These are phyloP conservation scores for Cladorrhinum sp. DNA, from an alignment of 2,329 filamentous ascomycete genomes.

Conservation along the genomic window DNA sequence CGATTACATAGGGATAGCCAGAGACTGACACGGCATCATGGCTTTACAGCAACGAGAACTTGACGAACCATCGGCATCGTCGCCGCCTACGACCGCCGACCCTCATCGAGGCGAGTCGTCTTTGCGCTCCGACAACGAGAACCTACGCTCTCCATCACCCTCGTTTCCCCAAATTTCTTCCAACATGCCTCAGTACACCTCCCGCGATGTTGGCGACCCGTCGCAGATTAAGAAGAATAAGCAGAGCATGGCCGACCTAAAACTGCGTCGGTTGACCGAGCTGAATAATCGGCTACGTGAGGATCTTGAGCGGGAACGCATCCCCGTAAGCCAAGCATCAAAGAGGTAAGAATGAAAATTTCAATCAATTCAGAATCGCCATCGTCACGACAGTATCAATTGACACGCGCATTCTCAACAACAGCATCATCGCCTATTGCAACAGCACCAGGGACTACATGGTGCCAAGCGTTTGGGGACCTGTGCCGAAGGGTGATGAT, in stretches of 20 bases:
- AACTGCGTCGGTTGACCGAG: conserved; percentile 92
- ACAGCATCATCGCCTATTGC: conserved; percentile 94
- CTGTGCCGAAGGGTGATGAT: conserved; percentile 91
- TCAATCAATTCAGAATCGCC: background rate
- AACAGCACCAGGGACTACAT: conserved; percentile 98
- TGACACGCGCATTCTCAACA: conserved; percentile 8
- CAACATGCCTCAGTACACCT: conserved; percentile 65
- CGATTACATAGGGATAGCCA: background rate
- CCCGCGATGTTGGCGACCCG: conserved; percentile 64
- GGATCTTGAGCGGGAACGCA: conserved; percentile 90
- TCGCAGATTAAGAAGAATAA: conserved; percentile 84
- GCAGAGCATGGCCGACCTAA: conserved; percentile 98
- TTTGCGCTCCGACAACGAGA: background rate
- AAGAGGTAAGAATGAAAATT: conserved; percentile 61
- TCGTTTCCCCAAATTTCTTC: conserved; percentile 17
- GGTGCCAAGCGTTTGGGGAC: conserved; percentile 95
- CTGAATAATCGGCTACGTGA: conserved; percentile 94
- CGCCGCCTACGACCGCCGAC: conserved; percentile 15
- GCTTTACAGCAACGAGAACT: conserved; percentile 14
- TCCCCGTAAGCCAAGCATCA: conserved; percentile 91
- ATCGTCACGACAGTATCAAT: background rate
- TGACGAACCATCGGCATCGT: conserved; percentile 13
- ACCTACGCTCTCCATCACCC: conserved; percentile 5
- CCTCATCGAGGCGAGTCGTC: conserved; percentile 11
- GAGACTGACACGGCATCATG: conserved; percentile 22